Evolutionary conservation across 495 filamentous ascomycete genomes (phyloP), one percentile per base, ranked within the genome.

Genomic region (Aspergillus kassunensis): DNA sequence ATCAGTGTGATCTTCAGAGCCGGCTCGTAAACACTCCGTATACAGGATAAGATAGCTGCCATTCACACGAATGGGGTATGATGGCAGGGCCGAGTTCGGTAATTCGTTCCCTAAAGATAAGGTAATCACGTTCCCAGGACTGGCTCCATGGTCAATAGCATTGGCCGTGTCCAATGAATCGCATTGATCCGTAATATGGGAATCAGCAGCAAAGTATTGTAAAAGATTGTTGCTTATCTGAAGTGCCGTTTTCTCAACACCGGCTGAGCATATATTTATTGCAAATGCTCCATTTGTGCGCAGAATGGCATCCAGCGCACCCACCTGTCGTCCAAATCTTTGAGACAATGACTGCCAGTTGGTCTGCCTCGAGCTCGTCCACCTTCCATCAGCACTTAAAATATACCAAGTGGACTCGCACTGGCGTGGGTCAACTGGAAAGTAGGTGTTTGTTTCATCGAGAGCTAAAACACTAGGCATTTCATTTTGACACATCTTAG

Each of bases 151-250:
- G 51, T n/a, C 27, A 46, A 19, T 16, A 51, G 30, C 5, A 27
- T 21, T 21, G 15, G 35, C 4, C 7, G 10, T 5, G n/a, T 16
- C 15, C 8, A 47, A 51, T 42, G 25, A 12, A 18, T 19, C 27
- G 25, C 56, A 55, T 21, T 57, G 41, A 20, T 57, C 35, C 23
- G 56, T 35, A 31, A 83, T 74, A 27, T 68, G 61, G n/a, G 77
- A 65, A 61, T 83, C 80, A 27, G 80, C 80, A 53, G 61, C 68
- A 63, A 78, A 83, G 55, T 83, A 84, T 54, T 83, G 81, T 50
- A 73, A 70, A 2, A 84, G 65, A 53, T 83, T 85, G 30, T 80
- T 73, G 19, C 80, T 74, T n/a, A 82, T 69, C 48, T 83, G 81
- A 10, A 80, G 58, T 1, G 78, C 80, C 24, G 75, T 50, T 36